These are phyloP conservation scores for Tylopilus sp. DNA, from an alignment of 1,284 basidiomycete species.

Conservation along the genomic window DNA sequence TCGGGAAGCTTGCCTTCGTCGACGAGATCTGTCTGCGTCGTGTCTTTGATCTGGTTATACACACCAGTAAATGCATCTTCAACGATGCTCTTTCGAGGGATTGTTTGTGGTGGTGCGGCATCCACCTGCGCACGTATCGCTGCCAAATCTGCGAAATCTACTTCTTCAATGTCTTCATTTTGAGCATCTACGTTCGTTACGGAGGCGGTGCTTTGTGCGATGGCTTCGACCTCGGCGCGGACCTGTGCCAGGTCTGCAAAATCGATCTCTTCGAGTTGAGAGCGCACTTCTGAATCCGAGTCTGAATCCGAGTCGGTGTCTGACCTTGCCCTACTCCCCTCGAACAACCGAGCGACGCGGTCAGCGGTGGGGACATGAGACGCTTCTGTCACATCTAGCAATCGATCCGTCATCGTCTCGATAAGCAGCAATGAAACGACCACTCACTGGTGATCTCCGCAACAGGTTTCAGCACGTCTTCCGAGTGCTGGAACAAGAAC, in stretches of 20 bases:
- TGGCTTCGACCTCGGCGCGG: slow-evolving; percentile 26
- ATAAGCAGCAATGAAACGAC: background rate
- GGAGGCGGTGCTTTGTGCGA: slow-evolving; percentile 15
- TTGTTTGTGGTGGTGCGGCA: background rate
- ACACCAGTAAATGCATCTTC: slow-evolving; percentile 44
- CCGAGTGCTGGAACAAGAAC: slow-evolving; percentile 61
- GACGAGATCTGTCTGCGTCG: background rate
- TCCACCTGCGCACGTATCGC: slow-evolving; percentile 38
- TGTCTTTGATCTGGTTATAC: slow-evolving; percentile 13
- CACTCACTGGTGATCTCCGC: slow-evolving; percentile 51
- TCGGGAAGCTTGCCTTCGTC: background rate
- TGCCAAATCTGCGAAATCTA: slow-evolving; percentile 61
- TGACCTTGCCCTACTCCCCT: slow-evolving; percentile 28
- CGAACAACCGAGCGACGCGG: slow-evolving; percentile 58
- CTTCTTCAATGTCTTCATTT: slow-evolving; percentile 49
- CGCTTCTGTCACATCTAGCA: slow-evolving; percentile 45
- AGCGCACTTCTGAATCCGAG: slow-evolving; percentile 22
- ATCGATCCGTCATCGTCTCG: background rate
- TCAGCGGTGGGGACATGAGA: slow-evolving; percentile 67
- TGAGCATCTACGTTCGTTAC: slow-evolving; percentile 7
- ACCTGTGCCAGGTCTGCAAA: slow-evolving; percentile 58
- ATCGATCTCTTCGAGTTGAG: slow-evolving; percentile 58
- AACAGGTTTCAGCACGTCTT: slow-evolving; percentile 63
- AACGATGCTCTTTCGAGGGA: background rate
- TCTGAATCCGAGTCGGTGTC: slow-evolving; percentile 18